phyloP scores from a whole-genome alignment of 2,329 filamentous ascomycete species.

The Raffaelea deltoideospora region DNA sequence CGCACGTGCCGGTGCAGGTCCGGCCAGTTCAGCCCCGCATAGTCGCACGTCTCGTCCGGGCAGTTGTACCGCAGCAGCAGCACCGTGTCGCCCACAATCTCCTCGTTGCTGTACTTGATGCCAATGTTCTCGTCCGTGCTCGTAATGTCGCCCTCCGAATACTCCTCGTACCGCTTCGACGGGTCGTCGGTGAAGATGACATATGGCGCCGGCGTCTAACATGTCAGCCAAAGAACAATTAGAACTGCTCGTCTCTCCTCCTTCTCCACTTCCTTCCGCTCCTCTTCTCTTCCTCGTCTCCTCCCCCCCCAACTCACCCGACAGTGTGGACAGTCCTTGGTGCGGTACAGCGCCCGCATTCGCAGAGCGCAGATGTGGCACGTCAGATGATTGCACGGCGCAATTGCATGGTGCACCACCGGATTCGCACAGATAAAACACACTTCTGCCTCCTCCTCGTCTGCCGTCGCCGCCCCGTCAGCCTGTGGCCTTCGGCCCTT shows the following conservation, averaged over 20 bases:
- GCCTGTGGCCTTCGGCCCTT: not conserved
- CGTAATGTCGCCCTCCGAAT: conserved; percentile 54
- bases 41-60: conserved; percentile 65
- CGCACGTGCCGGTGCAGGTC: conserved; percentile 62
- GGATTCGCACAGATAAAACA: conserved; percentile 97
- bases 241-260: too few species aligned
- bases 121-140: conserved; percentile 74
- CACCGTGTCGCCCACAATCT: conserved; percentile 83
- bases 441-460: conserved; percentile 49
- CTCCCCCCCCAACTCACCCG: conserved; percentile 40
- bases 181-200: conserved; percentile 87
- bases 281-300: not conserved
- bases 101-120: conserved; percentile 76
- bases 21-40: conserved; percentile 55
- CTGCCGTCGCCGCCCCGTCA: conserved; percentile 1
- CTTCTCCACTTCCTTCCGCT: not conserved
- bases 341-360: conserved; percentile 89
- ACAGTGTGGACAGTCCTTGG: conserved; percentile 91
- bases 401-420: conserved; percentile 73
- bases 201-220: conserved; percentile 52
- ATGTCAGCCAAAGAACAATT: not conserved
- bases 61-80: conserved; percentile 89
- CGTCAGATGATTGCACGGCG: conserved; percentile 90
- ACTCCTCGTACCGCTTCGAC: conserved; percentile 76
- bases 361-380: conserved; percentile 92